Evolutionary conservation across 495 filamentous ascomycete genomes (phyloP), one percentile per base, ranked within the genome.

Genomic region (Oleoguttula mirabilis): DNA sequence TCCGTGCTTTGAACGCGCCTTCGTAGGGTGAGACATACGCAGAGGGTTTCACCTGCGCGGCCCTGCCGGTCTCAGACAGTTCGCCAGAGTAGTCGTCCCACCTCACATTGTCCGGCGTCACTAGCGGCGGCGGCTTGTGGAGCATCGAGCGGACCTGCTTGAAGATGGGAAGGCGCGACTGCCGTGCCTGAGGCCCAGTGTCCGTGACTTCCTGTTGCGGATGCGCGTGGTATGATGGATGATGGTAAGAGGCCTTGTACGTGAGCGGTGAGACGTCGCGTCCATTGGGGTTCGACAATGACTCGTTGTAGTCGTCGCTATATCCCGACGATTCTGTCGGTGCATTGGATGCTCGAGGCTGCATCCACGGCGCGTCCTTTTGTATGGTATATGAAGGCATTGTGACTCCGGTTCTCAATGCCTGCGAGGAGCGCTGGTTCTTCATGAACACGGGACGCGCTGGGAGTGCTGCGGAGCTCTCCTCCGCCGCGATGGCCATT

Each of bases 121-220:
- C 23, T 10, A 48, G 14, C 5, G 36, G 33, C 23, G 50, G 40
- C 22, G 45, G 45, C 35, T 51, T 51, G 4, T 53, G 44, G 11
- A 53, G 41, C 44, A 53, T 53, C 3, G 45, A 40, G 8, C 45
- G 39, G 6, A 53, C 50, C 33, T 48, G 44, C 32, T 53, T 48
- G 45, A 53, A 53, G 40, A 53, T 25, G 1, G 50, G 50, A 7
- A 53, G 39, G 15, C 40, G 17, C 12, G 50, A 53, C 17, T 25
- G 37, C 25, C 44, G 16, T 10, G 30, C 21, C 12, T 53, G 41
- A 11, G 40, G 50, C 21, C 39, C 45, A 28, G 22, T 21, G 40
- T 53, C 44, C 3, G 35, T 43, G 35, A 53, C 39, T 16, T 45
- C 33, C 25, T 48, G 50, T 28, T 41, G 39, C 16, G 50, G 34